These are phyloP conservation scores for Parietaria judaica DNA, from an alignment of 306 rosid genomes.

Conservation along the genomic window DNA sequence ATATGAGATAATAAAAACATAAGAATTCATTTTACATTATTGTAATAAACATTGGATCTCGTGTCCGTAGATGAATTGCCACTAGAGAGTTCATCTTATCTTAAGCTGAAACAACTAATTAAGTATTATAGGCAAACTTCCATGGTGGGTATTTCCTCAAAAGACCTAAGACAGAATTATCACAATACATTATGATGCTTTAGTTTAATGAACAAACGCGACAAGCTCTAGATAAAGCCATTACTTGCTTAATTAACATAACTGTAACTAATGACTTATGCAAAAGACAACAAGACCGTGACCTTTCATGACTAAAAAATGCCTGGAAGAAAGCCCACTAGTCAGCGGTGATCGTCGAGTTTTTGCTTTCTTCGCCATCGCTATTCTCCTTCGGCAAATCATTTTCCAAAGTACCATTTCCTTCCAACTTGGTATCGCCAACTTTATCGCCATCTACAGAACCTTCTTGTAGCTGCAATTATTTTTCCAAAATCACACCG, in stretches of 20 bases:
- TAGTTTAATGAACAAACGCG: slow-evolving; percentile 6
- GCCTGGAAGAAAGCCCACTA: not conserved
- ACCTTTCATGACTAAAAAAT: slow-evolving; percentile 18
- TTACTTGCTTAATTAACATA: slow-evolving; percentile 14
- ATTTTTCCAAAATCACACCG: not conserved
- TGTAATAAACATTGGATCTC: too few relatives aligned
- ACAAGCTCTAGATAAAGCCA: slow-evolving; percentile 10
- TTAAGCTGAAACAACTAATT: too few relatives aligned
- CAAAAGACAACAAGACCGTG: slow-evolving; percentile 9
- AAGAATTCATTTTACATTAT: too few relatives aligned
- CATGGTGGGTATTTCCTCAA: too few relatives aligned
- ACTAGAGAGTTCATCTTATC: too few relatives aligned
- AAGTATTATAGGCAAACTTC: too few relatives aligned
- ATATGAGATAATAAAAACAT: too few relatives aligned
- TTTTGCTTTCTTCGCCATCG: slow-evolving; percentile 31
- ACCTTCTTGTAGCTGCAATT: slow-evolving; percentile 61
- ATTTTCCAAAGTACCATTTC: slow-evolving; percentile 23
- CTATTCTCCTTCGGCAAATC: slow-evolving; percentile 29
- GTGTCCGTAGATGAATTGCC: too few relatives aligned
- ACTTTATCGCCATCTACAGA: slow-evolving; percentile 31
- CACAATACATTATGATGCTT: slow-evolving; percentile 4
- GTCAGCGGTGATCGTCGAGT: slow-evolving; percentile 16
- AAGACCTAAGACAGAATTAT: too few relatives aligned
- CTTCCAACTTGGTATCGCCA: slow-evolving; percentile 25
- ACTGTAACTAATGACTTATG: not conserved